Evolutionary conservation across 75 land plant species (phyloP), one percentile per base, ranked within the genome.

Genomic region (Picea sitchensis): DNA sequence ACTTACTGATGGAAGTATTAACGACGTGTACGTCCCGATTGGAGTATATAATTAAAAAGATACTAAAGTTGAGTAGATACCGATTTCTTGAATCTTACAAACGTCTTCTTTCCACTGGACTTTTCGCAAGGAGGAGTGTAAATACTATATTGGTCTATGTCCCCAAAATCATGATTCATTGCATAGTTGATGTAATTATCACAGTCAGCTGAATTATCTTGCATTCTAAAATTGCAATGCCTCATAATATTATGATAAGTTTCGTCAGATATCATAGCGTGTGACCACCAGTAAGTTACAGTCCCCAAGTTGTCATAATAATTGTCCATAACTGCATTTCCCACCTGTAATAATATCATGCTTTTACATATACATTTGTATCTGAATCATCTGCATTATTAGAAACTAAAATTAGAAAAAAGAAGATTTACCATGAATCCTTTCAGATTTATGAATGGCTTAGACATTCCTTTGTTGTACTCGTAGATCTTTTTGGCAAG

Each of bases 241-340:
- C 34, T 59, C 21, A 77, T 57, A 54, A 87, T 71, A 14, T 59
- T 23, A 4, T 17, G 23, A 51, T 86, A 85, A 30, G 88, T 72
- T 8, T 73, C 14, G 41, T 87, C 87, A 41, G 88, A 87, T 47
- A 87, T 85, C 78, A 87, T 38, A 51, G 87, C 88, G 75, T 87
- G 88, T 21, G 69, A 61, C 83, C 83, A 85, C 88, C 88, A 87
- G 41, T 85, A 87, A 14, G 86, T 82, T 7, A 87, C 59, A 63
- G 44, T 63, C 2, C 95, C 95, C 59, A 93, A 31, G 57, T 86
- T 88, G 83, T 93, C 95, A 73, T 90, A 84, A 76, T 89, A 89
- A 75, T 83, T 74, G 78, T 93, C 94, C 56, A 87, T 84, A 36
- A 93, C 92, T 3, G 92, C 92, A 80, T 93, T 93, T 6, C 95